Evolutionary conservation across 2,329 filamentous ascomycete species (phyloP).

Genomic region (Periglandula ipomoeae): DNA sequence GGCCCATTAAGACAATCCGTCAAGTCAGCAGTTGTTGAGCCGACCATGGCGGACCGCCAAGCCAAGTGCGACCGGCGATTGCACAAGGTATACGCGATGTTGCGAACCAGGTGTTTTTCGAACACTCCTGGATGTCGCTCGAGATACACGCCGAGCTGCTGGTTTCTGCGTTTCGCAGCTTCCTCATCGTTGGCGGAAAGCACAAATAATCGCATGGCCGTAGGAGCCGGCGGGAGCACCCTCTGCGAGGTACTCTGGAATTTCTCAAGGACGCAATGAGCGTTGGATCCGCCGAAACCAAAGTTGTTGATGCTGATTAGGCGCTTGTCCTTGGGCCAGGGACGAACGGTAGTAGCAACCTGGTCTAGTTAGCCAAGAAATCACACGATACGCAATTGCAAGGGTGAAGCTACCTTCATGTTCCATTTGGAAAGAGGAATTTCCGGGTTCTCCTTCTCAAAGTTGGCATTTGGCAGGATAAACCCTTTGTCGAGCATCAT

Average conservation of each 20-base stretch:
- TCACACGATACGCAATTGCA: not conserved
- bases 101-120: conserved; percentile 32
- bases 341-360: conserved; percentile 14
- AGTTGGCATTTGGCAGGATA: conserved; percentile 40
- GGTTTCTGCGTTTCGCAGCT: conserved; percentile 20
- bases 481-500: conserved; percentile 42
- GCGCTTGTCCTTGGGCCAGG: conserved; percentile 39
- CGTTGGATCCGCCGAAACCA: conserved; percentile 37
- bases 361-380: not conserved
- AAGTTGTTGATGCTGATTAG: conserved; percentile 42
- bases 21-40: conserved; percentile 34
- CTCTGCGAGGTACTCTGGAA: conserved; percentile 4
- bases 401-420: conserved; percentile 36
- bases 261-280: conserved; percentile 30
- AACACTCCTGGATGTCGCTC: conserved; percentile 34
- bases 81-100: conserved; percentile 39
- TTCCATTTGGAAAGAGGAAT: conserved; percentile 42
- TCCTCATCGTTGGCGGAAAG: conserved; percentile 30
- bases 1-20: conserved; percentile 32
- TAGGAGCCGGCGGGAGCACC: conserved; percentile 10
- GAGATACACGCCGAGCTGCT: conserved; percentile 27
- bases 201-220: conserved; percentile 28
- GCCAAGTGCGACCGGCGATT: conserved; percentile 34
- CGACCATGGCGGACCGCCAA: conserved; percentile 34
- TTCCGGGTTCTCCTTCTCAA: conserved; percentile 37